Conservation (phyloP, 805 yeast species). For the Saturnispora sekii region DNA sequence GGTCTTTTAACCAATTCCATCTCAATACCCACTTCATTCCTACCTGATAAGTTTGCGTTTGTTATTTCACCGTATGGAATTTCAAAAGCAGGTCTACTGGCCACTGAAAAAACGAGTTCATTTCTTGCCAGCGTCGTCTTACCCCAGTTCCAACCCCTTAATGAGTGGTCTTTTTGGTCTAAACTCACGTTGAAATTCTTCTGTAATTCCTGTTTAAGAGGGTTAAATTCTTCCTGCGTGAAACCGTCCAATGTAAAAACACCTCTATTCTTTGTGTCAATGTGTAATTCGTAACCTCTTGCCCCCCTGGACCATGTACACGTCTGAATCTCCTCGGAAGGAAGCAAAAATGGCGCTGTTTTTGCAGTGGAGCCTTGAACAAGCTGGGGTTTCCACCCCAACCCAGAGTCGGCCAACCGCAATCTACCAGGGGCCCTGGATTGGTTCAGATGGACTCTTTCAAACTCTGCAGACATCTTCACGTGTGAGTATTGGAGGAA, state of each 20-base stretch:
- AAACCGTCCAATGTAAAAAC: slow-evolving; percentile 88
- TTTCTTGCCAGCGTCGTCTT: slow-evolving; percentile 84
- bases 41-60: slow-evolving; percentile 84
- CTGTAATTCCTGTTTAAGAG: slow-evolving; percentile 75
- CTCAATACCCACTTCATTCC: slow-evolving; percentile 89
- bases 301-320: slow-evolving; percentile 91
- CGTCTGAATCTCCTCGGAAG: slow-evolving; percentile 74
- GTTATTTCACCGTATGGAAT: slow-evolving; percentile 71
- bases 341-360: slow-evolving; percentile 72
- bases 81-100: slow-evolving; percentile 86
- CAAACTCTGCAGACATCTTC: slow-evolving; percentile 53
- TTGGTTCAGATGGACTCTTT: slow-evolving; percentile 82
- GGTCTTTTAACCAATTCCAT: slow-evolving; percentile 42
- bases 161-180: slow-evolving; percentile 81
- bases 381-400: slow-evolving; percentile 75
- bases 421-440: slow-evolving; percentile 77
- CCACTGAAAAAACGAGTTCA: slow-evolving; percentile 77
- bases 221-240: slow-evolving; percentile 70
- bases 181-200: slow-evolving; percentile 61
- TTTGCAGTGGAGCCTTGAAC: slow-evolving; percentile 37
- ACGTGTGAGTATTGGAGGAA: too few species aligned
- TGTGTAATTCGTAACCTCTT: slow-evolving; percentile 79
- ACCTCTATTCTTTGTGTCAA: slow-evolving; percentile 82
- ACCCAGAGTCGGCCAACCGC: slow-evolving; percentile 93
- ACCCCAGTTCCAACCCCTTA: slow-evolving; percentile 99